These are phyloP conservation scores for Boletus eberwhitei DNA, from an alignment of 768 basidiomycete species.

Conservation along the genomic window DNA sequence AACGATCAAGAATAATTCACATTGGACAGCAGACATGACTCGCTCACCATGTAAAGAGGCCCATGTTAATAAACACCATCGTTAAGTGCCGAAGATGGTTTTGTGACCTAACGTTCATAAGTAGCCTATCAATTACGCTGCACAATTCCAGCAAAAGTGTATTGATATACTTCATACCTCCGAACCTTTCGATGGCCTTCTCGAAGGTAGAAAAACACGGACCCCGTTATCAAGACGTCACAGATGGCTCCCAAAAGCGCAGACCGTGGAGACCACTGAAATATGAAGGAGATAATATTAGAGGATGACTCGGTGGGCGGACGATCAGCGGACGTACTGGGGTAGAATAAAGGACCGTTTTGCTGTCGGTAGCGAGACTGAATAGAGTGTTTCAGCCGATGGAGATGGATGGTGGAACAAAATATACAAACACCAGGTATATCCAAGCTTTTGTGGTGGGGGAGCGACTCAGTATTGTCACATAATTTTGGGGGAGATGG, in stretches of 20 bases:
- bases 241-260: slow-evolving; percentile 26
- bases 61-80: slow-evolving; percentile 12
- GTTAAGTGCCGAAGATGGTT: slow-evolving; percentile 9
- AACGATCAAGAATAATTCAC: neutral
- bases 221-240: slow-evolving; percentile 16
- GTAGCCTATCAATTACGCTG: no score
- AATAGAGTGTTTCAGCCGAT: neutral
- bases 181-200: slow-evolving; percentile 4
- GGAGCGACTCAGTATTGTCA: neutral
- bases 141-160: no score
- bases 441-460: neutral
- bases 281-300: neutral
- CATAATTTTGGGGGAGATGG: no score
- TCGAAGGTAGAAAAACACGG: slow-evolving; percentile 21
- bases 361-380: neutral
- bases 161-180: neutral
- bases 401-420: neutral
- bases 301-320: no score
- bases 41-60: slow-evolving; percentile 7
- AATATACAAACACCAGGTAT: neutral
- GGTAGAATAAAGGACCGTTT: neutral
- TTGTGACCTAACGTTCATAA: neutral
- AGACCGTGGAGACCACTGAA: slow-evolving; percentile 12
- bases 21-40: neutral
- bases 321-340: neutral